Percentiles rank a stretch among this genome's conserved stretches.
Conservation (phyloP, 2,329 filamentous ascomycete genomes). For the Colletotrichum sp. region DNA sequence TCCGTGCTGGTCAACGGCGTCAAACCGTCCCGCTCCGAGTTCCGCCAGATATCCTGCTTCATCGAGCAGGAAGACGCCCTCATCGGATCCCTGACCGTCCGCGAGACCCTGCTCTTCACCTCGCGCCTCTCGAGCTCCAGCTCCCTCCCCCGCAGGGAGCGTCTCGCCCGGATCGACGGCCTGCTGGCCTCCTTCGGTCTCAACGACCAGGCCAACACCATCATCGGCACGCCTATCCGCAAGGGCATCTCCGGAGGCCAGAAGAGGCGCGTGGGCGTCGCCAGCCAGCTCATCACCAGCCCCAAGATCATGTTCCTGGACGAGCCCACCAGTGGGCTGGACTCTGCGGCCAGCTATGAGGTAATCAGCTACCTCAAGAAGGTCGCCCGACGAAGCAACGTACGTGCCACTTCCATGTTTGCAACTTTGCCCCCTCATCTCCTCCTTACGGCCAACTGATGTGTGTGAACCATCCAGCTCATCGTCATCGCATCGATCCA, state of each 20-base stretch:
- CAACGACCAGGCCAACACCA: slow-evolving; percentile 67
- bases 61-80: slow-evolving; percentile 90
- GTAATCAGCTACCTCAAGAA: slow-evolving; percentile 75
- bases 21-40: slow-evolving; percentile 53
- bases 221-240: slow-evolving; percentile 82
- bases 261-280: slow-evolving; percentile 80
- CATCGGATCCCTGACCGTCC: slow-evolving; percentile 79
- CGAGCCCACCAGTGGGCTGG: slow-evolving; percentile 83
- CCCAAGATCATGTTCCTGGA: slow-evolving; percentile 84
- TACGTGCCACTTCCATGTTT: slow-evolving; percentile 33
- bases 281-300: slow-evolving; percentile 79
- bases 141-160: neutral
- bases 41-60: slow-evolving; percentile 73
- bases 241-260: slow-evolving; percentile 88
- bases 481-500: slow-evolving; percentile 85
- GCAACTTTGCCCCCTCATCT: neutral
- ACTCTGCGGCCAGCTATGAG: slow-evolving; percentile 78
- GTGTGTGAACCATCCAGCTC: slow-evolving; percentile 48
- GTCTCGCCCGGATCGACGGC: slow-evolving; percentile 60
- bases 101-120: slow-evolving; percentile 80
- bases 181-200: slow-evolving; percentile 78
- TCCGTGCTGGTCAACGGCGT: slow-evolving; percentile 68
- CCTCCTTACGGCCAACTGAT: neutral
- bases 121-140: slow-evolving; percentile 68
- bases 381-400: slow-evolving; percentile 70